phyloP scores from a whole-genome alignment of 495 filamentous ascomycete genomes.

The Aspergillus saccharolyticus region DNA sequence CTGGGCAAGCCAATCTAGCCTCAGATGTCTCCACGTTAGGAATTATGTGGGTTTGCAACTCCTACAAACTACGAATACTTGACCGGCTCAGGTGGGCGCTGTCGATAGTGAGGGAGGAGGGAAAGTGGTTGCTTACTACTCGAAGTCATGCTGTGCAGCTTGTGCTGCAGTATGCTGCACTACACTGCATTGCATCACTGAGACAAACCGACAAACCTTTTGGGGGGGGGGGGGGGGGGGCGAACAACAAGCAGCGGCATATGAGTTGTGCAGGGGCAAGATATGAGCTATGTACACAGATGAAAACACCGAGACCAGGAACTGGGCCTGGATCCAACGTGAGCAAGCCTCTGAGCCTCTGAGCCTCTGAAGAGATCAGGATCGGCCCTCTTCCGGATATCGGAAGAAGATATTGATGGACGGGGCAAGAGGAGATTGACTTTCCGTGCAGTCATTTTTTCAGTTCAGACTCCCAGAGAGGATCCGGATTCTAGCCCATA shows the following conservation, averaged over 20 bases:
- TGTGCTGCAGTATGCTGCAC: not conserved
- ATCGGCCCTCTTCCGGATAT: not conserved
- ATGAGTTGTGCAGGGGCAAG: not conserved
- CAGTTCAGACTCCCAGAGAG: no score
- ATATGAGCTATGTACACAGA: no score
- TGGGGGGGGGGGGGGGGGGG: no score
- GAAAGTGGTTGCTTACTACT: not conserved
- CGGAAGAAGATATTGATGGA: not conserved
- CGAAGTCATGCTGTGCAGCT: not conserved
- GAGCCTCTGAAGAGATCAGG: not conserved
- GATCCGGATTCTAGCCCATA: no score
- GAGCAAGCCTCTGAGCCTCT: no score
- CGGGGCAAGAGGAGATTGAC: not conserved
- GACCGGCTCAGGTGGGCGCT: no score
- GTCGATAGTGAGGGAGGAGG: no score
- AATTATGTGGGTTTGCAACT: not conserved
- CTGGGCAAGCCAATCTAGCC: not conserved
- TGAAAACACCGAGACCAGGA: no score
- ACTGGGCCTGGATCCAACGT: not conserved
- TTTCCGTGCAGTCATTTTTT: not conserved
- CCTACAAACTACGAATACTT: no score
- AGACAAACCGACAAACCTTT: not conserved
- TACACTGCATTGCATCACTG: not conserved
- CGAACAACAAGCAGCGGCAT: not conserved
- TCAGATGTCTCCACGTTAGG: not conserved